phyloP scores from a whole-genome alignment of 2,329 filamentous ascomycete genomes.

The Alternaria conjuncta region DNA sequence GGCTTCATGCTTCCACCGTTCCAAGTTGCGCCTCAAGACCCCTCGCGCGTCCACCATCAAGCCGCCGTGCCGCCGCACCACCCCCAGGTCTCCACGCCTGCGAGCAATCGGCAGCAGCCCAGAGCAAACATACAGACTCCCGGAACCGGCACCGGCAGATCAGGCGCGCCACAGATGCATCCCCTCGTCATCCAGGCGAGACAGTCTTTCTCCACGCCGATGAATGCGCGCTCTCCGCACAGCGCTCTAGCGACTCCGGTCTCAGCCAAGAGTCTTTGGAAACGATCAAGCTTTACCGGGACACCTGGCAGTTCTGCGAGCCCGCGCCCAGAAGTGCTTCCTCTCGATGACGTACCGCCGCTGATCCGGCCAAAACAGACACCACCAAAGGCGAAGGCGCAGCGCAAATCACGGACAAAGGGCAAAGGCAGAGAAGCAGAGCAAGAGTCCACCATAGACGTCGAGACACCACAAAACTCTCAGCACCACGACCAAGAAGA shows the following conservation, averaged over 20 bases:
- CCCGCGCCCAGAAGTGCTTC: slow-evolving; percentile 32
- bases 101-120: slow-evolving; percentile 23
- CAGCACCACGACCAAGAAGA: slow-evolving; percentile 28
- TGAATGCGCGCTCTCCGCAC: slow-evolving; percentile 28
- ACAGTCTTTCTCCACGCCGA: slow-evolving; percentile 37
- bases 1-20: slow-evolving; percentile 58
- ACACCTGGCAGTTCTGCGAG: slow-evolving; percentile 21
- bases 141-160: slow-evolving; percentile 17
- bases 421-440: slow-evolving; percentile 36
- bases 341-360: slow-evolving; percentile 37
- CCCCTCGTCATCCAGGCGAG: slow-evolving; percentile 32
- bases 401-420: slow-evolving; percentile 33
- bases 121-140: slow-evolving; percentile 22
- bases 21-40: slow-evolving; percentile 54
- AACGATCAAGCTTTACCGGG: slow-evolving; percentile 24
- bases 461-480: slow-evolving; percentile 21
- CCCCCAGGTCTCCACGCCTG: slow-evolving; percentile 39
- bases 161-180: slow-evolving; percentile 28
- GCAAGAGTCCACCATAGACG: slow-evolving; percentile 17
- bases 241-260: slow-evolving; percentile 35
- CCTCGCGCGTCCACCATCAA: slow-evolving; percentile 47
- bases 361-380: slow-evolving; percentile 22
- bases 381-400: slow-evolving; percentile 29
- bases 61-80: slow-evolving; percentile 32
- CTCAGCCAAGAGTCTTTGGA: slow-evolving; percentile 43